Percentiles rank a stretch among this genome's conserved stretches.
phyloP scores from a whole-genome alignment of 495 filamentous ascomycete species.

The Bacidia rubella region DNA sequence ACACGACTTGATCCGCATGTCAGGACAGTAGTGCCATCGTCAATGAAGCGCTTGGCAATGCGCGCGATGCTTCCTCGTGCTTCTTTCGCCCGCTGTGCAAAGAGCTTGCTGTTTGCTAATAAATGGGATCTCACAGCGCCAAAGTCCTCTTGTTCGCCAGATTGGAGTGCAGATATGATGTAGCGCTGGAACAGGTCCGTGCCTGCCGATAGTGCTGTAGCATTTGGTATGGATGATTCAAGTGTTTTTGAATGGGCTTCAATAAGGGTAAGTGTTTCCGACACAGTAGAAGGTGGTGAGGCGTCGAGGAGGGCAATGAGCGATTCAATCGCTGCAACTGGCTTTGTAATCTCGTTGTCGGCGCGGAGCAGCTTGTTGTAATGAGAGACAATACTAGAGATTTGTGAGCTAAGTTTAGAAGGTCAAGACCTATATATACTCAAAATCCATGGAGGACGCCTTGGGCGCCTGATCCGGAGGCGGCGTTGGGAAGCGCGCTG shows the following conservation, averaged over 20 bases:
- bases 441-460: conserved; percentile 21
- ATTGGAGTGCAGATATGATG: conserved; percentile 57
- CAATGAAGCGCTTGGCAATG: conserved; percentile 62
- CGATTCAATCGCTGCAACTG: conserved; percentile 88
- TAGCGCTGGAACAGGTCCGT: conserved; percentile 94
- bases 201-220: conserved; percentile 78
- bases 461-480: conserved; percentile 6
- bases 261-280: conserved; percentile 81
- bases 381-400: conserved; percentile 40
- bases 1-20: conserved; percentile 80
- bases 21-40: conserved; percentile 63
- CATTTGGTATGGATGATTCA: conserved; percentile 64
- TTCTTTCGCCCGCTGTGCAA: conserved; percentile 76
- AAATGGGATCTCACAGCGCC: conserved; percentile 69
- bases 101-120: conserved; percentile 67
- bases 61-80: conserved; percentile 68
- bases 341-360: conserved; percentile 84
- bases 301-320: conserved; percentile 71
- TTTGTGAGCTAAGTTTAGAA: background rate
- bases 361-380: conserved; percentile 45
- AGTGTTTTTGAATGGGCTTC: conserved; percentile 58
- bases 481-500: conserved; percentile 2
- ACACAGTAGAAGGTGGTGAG: conserved; percentile 67
- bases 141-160: conserved; percentile 45
- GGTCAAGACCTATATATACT: conserved; percentile 24